Base-by-base conservation (phyloP, 2,329 filamentous ascomycete species). In the Exserohilum turcica region DNA sequence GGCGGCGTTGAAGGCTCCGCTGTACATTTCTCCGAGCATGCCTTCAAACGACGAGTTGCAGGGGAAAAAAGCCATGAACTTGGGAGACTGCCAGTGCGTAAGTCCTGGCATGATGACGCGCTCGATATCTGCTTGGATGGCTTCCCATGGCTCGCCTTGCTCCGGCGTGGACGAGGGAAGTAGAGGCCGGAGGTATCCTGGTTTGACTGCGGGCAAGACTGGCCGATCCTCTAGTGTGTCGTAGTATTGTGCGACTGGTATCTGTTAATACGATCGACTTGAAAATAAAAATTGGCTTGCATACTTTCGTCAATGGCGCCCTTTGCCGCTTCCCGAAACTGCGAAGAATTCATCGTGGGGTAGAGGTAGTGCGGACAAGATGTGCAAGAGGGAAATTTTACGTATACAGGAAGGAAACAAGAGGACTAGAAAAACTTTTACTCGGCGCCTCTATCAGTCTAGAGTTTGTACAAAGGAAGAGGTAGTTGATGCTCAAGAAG, bases 51-150 rank as follows among this genome's bases (percentile, higher is more conserved):
- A 90, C 47, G 87, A 86, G 19, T 85, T 86, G 43, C 91, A 91
- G 1, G 93, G 90, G 77, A 94, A 97, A 80, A 95, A 97, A 38
- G 93, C 93, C 85, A 97, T 91, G 81, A 96, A 97, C 70, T 93
- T 92, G 28, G 72, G 93, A 2, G 87, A 91, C 72, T 96, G 88
- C 92, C 93, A 97, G 77, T 97, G 93, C 0, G 93, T 97, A 48
- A 97, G 80, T 5, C 93, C 93, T 0, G 93, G 93, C 71, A 96
- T 85, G 70, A 97, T 96, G 72, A 94, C 90, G 38, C 82, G 78
- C 65, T 92, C 88, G 45, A 97, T 86, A 71, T 97, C 93, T 52
- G 85, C 81, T 65, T 91, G 89, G 68, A 97, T 97, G 46, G 84
- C 80, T 18, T 80, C 77, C 90, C 92, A 96, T 69, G 83, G 78